Conservation (phyloP, 257 asterid species). For the Perilla frutescens region DNA sequence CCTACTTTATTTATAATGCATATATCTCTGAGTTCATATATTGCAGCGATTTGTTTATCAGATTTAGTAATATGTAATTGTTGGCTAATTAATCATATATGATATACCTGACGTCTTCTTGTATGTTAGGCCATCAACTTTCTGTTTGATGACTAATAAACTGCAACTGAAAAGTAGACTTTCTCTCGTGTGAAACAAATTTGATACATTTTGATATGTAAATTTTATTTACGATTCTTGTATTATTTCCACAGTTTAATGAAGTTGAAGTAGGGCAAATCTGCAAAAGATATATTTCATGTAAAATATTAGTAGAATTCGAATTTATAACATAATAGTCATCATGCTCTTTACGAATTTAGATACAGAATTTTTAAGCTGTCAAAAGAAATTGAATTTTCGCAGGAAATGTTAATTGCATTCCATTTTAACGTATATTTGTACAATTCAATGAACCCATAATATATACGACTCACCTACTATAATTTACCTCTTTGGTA, state of each 20-base stretch:
- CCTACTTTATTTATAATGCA: background rate
- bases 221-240: no score
- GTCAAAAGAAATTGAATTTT: no score
- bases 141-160: conserved; percentile 25
- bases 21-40: background rate
- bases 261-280: no score
- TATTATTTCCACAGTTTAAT: background rate
- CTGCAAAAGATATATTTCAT: background rate
- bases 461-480: no score
- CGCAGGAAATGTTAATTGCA: no score
- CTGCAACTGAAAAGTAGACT: conserved; percentile 24
- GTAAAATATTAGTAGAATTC: background rate
- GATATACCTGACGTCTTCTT: background rate
- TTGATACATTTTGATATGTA: background rate
- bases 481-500: no score
- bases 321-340: no score
- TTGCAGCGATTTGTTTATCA: background rate
- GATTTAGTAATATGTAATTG: conserved; percentile 14
- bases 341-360: no score
- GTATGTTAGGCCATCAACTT: conserved; percentile 42
- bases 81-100: background rate
- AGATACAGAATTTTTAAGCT: no score
- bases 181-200: background rate
- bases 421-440: no score
- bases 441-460: no score